Conservation (phyloP, 2,329 filamentous ascomycete genomes). For the Dothistroma septosporum region DNA sequence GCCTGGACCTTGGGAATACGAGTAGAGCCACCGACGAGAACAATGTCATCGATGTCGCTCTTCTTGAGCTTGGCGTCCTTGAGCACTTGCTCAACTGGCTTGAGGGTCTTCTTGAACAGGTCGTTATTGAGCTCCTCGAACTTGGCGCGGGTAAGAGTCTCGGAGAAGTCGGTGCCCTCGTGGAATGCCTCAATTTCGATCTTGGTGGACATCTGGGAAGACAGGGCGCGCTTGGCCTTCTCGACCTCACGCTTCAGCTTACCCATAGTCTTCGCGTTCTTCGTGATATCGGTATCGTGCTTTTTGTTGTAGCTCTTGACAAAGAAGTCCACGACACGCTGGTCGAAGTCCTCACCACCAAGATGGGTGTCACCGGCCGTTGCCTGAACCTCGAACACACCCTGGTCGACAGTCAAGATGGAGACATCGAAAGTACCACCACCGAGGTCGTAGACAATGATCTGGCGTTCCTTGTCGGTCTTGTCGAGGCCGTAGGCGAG, state of each 20-base stretch:
- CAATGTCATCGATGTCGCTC: slow-evolving; percentile 90
- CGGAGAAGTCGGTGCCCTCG: slow-evolving; percentile 95
- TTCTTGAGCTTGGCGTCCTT: slow-evolving; percentile 98
- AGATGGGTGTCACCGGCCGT: slow-evolving; percentile 98
- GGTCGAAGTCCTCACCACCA: slow-evolving; percentile 98
- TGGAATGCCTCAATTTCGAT: slow-evolving; percentile 93
- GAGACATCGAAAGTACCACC: slow-evolving; percentile 99
- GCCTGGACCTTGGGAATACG: slow-evolving; percentile 97
- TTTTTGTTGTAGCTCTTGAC: slow-evolving; percentile 99
- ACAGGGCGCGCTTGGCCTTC: slow-evolving; percentile 96
- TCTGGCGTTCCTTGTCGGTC: slow-evolving; percentile 77
- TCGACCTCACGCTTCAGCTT: slow-evolving; percentile 99
- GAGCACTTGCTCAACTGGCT: slow-evolving; percentile 97
- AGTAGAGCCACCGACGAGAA: slow-evolving; percentile 95
- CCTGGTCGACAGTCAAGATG: slow-evolving; percentile 92
- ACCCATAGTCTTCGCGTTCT: slow-evolving; percentile 96
- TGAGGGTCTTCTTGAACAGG: slow-evolving; percentile 98
- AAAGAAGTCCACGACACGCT: slow-evolving; percentile 94
- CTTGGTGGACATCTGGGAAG: slow-evolving; percentile 41
- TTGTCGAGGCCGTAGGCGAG: slow-evolving; percentile 96
- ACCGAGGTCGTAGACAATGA: slow-evolving; percentile 96
- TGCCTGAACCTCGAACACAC: slow-evolving; percentile 98
- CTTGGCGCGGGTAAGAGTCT: slow-evolving; percentile 97
- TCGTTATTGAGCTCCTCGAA: slow-evolving; percentile 99
- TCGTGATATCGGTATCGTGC: slow-evolving; percentile 84